Evolutionary conservation across 139 green algal species (phyloP).

Genomic region (Eudorina sp.): DNA sequence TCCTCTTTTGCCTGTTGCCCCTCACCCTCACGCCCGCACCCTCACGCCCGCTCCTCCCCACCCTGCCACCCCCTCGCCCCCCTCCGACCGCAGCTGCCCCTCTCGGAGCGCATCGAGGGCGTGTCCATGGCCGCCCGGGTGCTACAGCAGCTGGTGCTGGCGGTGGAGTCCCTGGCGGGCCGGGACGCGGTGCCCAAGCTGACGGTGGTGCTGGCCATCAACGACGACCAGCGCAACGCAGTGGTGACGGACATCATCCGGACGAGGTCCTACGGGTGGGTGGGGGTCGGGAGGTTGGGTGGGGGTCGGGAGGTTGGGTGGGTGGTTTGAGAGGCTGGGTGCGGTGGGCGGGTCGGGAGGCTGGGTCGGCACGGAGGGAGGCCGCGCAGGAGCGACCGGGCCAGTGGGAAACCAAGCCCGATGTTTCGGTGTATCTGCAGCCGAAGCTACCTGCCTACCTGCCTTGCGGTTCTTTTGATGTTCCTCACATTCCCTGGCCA

Average conservation of each 20-base stretch:
- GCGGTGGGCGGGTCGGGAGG: too few relatives aligned
- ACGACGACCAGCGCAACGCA: slow-evolving; percentile 55
- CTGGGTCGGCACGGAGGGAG: too few relatives aligned
- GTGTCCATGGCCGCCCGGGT: slow-evolving; percentile 48
- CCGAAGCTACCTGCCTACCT: too few relatives aligned
- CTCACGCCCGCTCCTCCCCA: background rate
- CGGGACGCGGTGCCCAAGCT: slow-evolving; percentile 47
- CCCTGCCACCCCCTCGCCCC: background rate
- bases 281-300: background rate
- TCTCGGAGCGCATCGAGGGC: slow-evolving; percentile 52
- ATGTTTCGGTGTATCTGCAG: too few relatives aligned
- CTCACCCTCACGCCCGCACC: too few relatives aligned
- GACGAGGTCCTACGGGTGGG: slow-evolving; percentile 51
- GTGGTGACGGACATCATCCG: slow-evolving; percentile 52
- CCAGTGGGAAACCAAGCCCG: too few relatives aligned
- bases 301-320: background rate
- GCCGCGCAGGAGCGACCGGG: too few relatives aligned
- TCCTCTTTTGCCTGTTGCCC: too few relatives aligned
- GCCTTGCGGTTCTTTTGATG: too few relatives aligned
- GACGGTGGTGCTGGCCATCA: slow-evolving; percentile 55
- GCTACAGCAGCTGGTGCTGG: slow-evolving; percentile 57
- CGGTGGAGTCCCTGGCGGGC: slow-evolving; percentile 40
- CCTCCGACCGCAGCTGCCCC: background rate
- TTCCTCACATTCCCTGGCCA: too few relatives aligned
- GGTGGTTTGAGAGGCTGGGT: background rate